Evolutionary conservation across 768 basidiomycete genomes (phyloP), one percentile per base, ranked within the genome.

Genomic region (Tephrocybe sp.): DNA sequence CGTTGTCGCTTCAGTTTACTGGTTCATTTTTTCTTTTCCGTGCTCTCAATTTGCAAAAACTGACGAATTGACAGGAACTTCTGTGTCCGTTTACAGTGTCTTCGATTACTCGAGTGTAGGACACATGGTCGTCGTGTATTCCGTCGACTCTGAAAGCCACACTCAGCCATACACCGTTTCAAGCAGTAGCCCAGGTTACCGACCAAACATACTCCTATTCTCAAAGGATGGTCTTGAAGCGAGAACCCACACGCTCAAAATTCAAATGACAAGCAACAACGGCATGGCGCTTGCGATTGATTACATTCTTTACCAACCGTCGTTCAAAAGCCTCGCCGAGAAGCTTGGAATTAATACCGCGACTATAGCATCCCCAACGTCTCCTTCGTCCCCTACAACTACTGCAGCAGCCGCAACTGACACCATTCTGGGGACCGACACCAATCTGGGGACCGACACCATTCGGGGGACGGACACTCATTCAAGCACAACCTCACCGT

Each of bases 301-400:
- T 47, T 53, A 53, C n/a, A 21, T 53, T n/a, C 33, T 43, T 15
- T 53, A 53, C 34, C 34, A 45, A 23, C 52, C 52, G 2, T 47
- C 52, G 4, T 53, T 53, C 25, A 7, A 14, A 4, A 42, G 37
- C 3, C 43, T 53, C 18, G 52, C 52, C 3, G 40, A 20, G 8
- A 51, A 51, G 36, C 50, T 20, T 20, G 38, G 38, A 5, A 39
- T 39, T 4, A 20, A 39, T 17, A 17, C 38, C 7, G 38, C 17
- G 5, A 39, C 38, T 9, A 12, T 6, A 12, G n/a, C 38, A 3
- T 20, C 38, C 17, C 8, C 38, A 7, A 39, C 38, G n/a, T 5
- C 38, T 6, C 20, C 38, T 39, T 20, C 20, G 18, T 21, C 38
- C 38, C n/a, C 38, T 9, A 39, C n/a, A 3, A 39, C 18, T 9